These are phyloP conservation scores for Aspergillus pseudoviridinutans DNA, from an alignment of 2,329 filamentous ascomycete genomes.

Conservation along the genomic window DNA sequence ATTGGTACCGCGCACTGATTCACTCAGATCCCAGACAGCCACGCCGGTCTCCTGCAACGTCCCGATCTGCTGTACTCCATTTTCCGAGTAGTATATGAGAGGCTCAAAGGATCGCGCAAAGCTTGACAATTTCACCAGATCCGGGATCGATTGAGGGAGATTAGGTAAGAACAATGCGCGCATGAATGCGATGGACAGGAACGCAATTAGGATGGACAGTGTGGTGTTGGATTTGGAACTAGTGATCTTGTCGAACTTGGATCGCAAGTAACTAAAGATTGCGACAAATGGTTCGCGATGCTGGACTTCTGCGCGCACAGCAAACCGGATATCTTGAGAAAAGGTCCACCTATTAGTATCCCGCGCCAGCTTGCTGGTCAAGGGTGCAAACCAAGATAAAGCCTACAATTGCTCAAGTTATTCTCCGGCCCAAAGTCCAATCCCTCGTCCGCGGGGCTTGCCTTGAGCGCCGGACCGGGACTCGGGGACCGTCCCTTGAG, in stretches of 20 bases:
- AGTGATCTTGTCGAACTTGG: slow-evolving; percentile 58
- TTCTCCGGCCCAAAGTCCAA: slow-evolving; percentile 34
- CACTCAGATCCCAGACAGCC: slow-evolving; percentile 90
- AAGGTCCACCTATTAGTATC: slow-evolving; percentile 30
- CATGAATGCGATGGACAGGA: slow-evolving; percentile 63
- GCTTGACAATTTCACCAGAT: slow-evolving; percentile 84
- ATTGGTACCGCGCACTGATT: slow-evolving; percentile 82
- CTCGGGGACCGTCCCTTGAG: slow-evolving; percentile 55
- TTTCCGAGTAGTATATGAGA: slow-evolving; percentile 89
- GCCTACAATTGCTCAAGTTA: slow-evolving; percentile 50
- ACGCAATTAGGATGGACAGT: slow-evolving; percentile 55
- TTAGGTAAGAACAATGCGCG: slow-evolving; percentile 67
- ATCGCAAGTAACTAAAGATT: slow-evolving; percentile 60
- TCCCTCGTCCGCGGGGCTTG: slow-evolving; percentile 31
- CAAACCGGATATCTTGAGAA: slow-evolving; percentile 75
- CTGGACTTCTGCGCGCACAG: slow-evolving; percentile 80
- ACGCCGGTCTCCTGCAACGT: slow-evolving; percentile 88
- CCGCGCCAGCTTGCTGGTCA: slow-evolving; percentile 23
- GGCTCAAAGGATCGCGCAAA: slow-evolving; percentile 91
- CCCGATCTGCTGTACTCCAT: slow-evolving; percentile 78
- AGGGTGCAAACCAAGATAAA: slow-evolving; percentile 22
- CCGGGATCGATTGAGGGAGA: slow-evolving; percentile 64
- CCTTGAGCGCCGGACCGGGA: slow-evolving; percentile 37
- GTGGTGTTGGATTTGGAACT: slow-evolving; percentile 67
- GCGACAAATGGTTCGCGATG: slow-evolving; percentile 82